These are phyloP conservation scores for Aspergillus amoenus DNA, from an alignment of 2,329 filamentous ascomycete genomes.

Conservation along the genomic window DNA sequence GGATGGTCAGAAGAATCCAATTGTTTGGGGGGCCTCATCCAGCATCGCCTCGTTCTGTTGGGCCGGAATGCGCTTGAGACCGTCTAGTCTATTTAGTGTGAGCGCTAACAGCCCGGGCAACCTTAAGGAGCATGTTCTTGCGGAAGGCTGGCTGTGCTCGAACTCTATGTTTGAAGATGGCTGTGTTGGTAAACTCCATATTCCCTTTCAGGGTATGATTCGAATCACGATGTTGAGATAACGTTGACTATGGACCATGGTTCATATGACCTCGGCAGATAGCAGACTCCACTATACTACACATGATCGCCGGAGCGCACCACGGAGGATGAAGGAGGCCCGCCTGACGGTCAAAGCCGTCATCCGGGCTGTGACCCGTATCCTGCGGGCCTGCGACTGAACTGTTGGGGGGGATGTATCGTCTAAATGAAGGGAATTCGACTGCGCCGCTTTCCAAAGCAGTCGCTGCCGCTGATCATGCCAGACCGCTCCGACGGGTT, in stretches of 20 bases:
- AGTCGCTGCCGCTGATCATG: slow-evolving; percentile 4
- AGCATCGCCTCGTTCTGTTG: slow-evolving; percentile 10
- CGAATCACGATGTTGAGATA: neutral
- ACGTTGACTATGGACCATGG: neutral
- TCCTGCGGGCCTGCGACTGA: neutral
- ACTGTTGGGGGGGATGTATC: neutral
- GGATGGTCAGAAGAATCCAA: neutral
- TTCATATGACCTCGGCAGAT: neutral
- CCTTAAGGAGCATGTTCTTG: neutral
- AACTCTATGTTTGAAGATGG: neutral
- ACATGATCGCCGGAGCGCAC: neutral
- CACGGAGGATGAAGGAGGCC: no score
- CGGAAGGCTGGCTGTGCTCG: neutral
- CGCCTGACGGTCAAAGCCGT: no score
- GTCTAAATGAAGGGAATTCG: no score
- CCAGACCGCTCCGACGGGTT: neutral
- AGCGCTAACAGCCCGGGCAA: neutral
- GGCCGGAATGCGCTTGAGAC: slow-evolving; percentile 3
- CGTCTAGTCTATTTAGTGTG: neutral
- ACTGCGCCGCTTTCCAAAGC: neutral
- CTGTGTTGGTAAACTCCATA: neutral
- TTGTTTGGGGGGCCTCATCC: neutral
- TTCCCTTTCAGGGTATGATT: neutral
- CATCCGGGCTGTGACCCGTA: no score
- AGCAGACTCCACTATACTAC: neutral